Evolutionary conservation across 179 eudicot genomes (phyloP).

Genomic region (Sideroxylon spinosum): DNA sequence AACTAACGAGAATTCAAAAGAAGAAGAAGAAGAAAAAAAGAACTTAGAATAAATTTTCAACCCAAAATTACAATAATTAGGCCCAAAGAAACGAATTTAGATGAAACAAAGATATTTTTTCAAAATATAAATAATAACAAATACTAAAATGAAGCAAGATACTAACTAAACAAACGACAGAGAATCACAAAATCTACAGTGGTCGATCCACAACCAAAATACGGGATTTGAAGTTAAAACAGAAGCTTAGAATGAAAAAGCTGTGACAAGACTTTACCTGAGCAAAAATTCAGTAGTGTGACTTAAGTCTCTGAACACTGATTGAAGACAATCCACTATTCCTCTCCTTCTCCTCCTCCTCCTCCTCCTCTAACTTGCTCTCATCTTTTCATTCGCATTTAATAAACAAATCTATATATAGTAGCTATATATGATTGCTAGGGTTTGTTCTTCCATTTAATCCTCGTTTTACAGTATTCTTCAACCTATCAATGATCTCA

Average conservation of each 20-base stretch:
- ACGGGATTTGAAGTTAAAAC: constrained; percentile 15
- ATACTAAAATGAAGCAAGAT: constrained; percentile 15
- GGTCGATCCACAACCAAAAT: constrained; percentile 22
- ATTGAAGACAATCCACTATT: not conserved
- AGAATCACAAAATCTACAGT: constrained; percentile 10
- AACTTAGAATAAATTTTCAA: constrained; percentile 4
- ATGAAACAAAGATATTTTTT: not conserved
- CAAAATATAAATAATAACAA: not conserved
- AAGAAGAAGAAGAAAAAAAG: not conserved
- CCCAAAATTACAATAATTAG: too few species aligned
- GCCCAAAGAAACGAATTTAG: not conserved
- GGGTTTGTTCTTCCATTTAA: too few species aligned
- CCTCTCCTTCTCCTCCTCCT: not conserved
- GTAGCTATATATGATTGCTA: not conserved
- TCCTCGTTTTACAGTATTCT: too few species aligned
- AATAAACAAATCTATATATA: not conserved
- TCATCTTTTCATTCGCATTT: constrained; percentile 10
- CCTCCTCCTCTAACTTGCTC: not conserved
- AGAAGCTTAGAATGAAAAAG: not conserved
- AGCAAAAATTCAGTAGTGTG: constrained; percentile 10
- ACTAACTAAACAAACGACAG: constrained; percentile 28
- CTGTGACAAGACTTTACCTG: constrained; percentile 8
- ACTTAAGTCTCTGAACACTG: not conserved
- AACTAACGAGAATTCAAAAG: not conserved
- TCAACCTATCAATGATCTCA: too few species aligned